These are phyloP conservation scores for Ophiocordyceps unilateralis DNA, from an alignment of 2,329 filamentous ascomycete genomes.

Conservation along the genomic window DNA sequence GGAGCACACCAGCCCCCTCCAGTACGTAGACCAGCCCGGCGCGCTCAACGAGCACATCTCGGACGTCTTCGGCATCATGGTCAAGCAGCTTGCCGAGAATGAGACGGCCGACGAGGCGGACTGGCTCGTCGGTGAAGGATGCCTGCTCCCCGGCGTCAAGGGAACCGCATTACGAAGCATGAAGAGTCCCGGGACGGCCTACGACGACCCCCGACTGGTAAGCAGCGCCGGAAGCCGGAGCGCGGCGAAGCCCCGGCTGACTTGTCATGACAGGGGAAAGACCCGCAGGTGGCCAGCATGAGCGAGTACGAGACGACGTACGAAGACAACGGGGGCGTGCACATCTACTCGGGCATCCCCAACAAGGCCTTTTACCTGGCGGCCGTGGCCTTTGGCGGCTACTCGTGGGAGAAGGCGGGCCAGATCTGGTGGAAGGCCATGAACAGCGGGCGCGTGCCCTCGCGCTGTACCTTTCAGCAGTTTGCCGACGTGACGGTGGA, in stretches of 20 bases:
- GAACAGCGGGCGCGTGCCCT: slow-evolving; percentile 22
- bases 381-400: slow-evolving; percentile 29
- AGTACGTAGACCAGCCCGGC: slow-evolving; percentile 33
- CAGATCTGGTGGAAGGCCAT: slow-evolving; percentile 35
- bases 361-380: slow-evolving; percentile 38
- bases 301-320: slow-evolving; percentile 19
- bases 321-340: slow-evolving; percentile 35
- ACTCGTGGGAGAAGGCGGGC: slow-evolving; percentile 35
- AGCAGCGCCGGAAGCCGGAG: background rate
- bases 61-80: slow-evolving; percentile 39
- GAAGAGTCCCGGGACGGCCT: slow-evolving; percentile 35
- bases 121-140: slow-evolving; percentile 37
- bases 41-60: slow-evolving; percentile 40
- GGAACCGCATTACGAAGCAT: slow-evolving; percentile 34
- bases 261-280: slow-evolving; percentile 25
- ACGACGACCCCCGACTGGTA: slow-evolving; percentile 31
- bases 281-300: slow-evolving; percentile 33
- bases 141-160: slow-evolving; percentile 31
- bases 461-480: slow-evolving; percentile 25
- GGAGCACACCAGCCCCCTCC: slow-evolving; percentile 29
- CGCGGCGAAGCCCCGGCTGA: too few species aligned
- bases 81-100: slow-evolving; percentile 33
- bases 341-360: slow-evolving; percentile 38
- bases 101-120: slow-evolving; percentile 27
- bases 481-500: slow-evolving; percentile 31